A percentile compares a stretch with the other conserved stretches of the same genome.
Conservation (phyloP, 805 yeast genomes). For the Hemisphaericaspora nanyangensis region DNA sequence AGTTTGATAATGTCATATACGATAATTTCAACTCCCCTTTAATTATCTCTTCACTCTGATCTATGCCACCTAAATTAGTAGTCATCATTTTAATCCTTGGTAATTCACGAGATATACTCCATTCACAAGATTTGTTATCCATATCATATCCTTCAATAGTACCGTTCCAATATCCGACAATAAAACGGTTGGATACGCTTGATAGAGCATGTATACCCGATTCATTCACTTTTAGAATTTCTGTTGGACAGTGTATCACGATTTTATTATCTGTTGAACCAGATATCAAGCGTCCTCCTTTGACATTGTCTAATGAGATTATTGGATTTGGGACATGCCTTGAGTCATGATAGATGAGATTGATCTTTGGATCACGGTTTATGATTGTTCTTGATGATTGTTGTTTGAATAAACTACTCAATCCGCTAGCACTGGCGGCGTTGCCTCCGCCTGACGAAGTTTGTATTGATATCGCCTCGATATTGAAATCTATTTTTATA, state of each 20-base stretch:
- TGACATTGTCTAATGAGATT: constrained; percentile 36
- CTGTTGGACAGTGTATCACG: constrained; percentile 2
- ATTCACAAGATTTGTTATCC: neutral
- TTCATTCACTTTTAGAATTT: constrained; percentile 10
- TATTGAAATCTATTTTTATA: constrained; percentile 15
- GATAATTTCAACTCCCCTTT: constrained; percentile 3
- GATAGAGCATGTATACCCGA: constrained; percentile 1
- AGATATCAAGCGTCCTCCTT: constrained; percentile 25
- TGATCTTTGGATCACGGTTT: constrained; percentile 21
- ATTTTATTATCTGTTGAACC: constrained; percentile 49
- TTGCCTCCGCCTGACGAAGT: neutral
- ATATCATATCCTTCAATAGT: constrained; percentile 17
- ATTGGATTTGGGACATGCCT: constrained; percentile 55
- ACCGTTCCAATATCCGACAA: constrained; percentile 52
- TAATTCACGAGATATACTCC: constrained; percentile 4
- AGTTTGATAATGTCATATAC: neutral
- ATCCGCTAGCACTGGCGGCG: neutral
- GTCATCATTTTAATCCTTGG: neutral
- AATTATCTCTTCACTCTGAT: neutral
- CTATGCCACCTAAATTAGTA: neutral
- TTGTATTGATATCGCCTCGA: neutral
- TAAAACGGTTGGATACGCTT: neutral
- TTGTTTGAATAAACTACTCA: neutral
- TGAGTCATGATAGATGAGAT: constrained; percentile 18
- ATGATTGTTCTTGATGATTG: constrained; percentile 13